phyloP scores from a whole-genome alignment of 2,329 filamentous ascomycete genomes.

The Exophiala dermatitidis region DNA sequence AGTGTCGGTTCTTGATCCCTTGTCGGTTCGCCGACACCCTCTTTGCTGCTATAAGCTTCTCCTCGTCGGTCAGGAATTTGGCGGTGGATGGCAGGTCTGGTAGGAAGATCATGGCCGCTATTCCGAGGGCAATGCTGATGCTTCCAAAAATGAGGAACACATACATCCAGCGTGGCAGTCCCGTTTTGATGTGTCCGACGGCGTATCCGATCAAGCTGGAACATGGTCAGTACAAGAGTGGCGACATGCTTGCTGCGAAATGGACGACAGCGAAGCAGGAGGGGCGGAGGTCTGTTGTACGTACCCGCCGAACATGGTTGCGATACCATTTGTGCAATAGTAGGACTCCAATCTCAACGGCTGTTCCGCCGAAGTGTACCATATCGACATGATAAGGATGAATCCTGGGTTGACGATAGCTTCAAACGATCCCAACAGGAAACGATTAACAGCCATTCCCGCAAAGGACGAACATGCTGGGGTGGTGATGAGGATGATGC shows the following conservation, averaged over 20 bases:
- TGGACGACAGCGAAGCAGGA: background rate
- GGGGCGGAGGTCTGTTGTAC: slow-evolving; percentile 36
- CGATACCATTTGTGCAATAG: slow-evolving; percentile 48
- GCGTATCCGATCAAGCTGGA: slow-evolving; percentile 20
- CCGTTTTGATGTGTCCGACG: slow-evolving; percentile 19
- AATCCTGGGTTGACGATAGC: slow-evolving; percentile 33
- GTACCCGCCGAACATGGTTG: slow-evolving; percentile 55
- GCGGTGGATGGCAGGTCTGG: slow-evolving; percentile 18
- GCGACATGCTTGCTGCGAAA: background rate
- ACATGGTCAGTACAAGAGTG: slow-evolving; percentile 26
- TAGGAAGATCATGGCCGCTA: slow-evolving; percentile 11
- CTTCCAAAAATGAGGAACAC: slow-evolving; percentile 21
- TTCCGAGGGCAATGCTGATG: slow-evolving; percentile 15
- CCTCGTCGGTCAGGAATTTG: slow-evolving; percentile 32
- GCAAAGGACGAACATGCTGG: slow-evolving; percentile 17
- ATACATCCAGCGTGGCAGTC: slow-evolving; percentile 26
- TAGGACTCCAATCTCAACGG: slow-evolving; percentile 16
- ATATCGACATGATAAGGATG: slow-evolving; percentile 25
- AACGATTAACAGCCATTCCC: slow-evolving; percentile 18
- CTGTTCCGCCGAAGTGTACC: slow-evolving; percentile 22
- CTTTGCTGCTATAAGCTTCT: slow-evolving; percentile 46
- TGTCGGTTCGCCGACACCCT: slow-evolving; percentile 47
- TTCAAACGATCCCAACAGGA: slow-evolving; percentile 18
- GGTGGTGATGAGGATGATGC: slow-evolving; percentile 18
- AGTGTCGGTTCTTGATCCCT: slow-evolving; percentile 49